Evolutionary conservation across 2,329 filamentous ascomycete genomes (phyloP).

Genomic region (Trichoderma polysporum): DNA sequence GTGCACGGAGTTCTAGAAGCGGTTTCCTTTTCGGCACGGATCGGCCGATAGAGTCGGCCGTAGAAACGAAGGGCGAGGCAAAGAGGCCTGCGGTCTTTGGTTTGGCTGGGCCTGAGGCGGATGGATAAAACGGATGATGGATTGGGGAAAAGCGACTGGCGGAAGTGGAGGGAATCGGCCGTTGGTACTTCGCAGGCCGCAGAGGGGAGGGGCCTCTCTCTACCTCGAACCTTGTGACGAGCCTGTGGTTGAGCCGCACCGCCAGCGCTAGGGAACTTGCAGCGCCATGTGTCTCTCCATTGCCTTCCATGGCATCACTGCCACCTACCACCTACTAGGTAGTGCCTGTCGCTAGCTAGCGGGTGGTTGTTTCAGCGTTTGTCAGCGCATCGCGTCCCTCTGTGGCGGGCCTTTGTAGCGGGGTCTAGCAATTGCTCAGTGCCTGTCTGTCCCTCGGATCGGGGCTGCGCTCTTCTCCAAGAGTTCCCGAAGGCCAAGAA

Average conservation of each 20-base stretch:
- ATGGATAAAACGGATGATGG: not conserved
- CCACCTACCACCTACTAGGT: too few relatives aligned
- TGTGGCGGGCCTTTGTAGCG: not conserved
- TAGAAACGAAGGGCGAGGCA: not conserved
- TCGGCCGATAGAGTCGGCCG: not conserved
- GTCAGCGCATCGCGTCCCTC: conserved; percentile 8
- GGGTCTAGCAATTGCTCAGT: not conserved
- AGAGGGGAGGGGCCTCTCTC: conserved; percentile 2
- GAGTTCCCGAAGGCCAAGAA: not conserved
- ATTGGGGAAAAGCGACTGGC: conserved; percentile 1
- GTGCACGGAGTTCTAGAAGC: not conserved
- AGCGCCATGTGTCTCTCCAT: too few relatives aligned
- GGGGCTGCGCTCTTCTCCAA: not conserved
- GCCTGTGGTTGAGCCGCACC: conserved; percentile 11
- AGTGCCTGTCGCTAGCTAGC: not conserved
- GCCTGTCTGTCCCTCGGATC: not conserved
- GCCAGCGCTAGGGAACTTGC: not conserved
- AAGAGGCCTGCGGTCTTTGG: not conserved
- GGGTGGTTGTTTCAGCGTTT: conserved; percentile 4
- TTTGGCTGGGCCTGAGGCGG: not conserved
- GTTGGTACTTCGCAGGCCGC: too few relatives aligned
- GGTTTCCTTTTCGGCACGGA: not conserved
- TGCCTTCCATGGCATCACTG: too few relatives aligned
- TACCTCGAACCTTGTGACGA: conserved; percentile 5
- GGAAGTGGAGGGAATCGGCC: not conserved